Conservation (phyloP, 1,284 basidiomycete genomes). For the Cryptococcus depauperatus region DNA sequence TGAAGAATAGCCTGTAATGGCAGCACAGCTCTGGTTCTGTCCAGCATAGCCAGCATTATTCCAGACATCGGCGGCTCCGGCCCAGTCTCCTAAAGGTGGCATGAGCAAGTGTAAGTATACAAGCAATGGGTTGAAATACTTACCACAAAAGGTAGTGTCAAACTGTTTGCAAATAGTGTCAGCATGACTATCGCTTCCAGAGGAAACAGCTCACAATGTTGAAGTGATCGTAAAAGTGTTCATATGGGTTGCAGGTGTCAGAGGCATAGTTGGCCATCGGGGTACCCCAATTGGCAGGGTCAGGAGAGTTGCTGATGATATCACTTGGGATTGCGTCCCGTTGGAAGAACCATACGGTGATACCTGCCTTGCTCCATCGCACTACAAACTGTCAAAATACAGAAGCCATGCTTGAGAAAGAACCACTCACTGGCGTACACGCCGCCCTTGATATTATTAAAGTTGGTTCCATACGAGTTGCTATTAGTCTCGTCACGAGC, state of each 20-base stretch:
- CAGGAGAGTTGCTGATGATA: constrained; percentile 58
- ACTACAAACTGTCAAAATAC: constrained; percentile 45
- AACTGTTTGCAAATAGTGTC: constrained; percentile 46
- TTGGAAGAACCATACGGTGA: constrained; percentile 73
- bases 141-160: constrained; percentile 13
- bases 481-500: constrained; percentile 28
- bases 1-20: constrained; percentile 65
- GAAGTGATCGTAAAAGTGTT: constrained; percentile 65
- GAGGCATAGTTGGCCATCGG: constrained; percentile 69
- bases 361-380: constrained; percentile 64
- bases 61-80: constrained; percentile 61
- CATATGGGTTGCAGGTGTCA: constrained; percentile 58
- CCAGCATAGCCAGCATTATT: constrained; percentile 59
- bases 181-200: neutral
- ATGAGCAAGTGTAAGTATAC: neutral
- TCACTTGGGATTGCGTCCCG: constrained; percentile 64
- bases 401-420: neutral
- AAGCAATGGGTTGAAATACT: constrained; percentile 47
- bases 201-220: constrained; percentile 48
- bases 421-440: constrained; percentile 44
- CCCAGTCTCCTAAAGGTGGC: constrained; percentile 58
- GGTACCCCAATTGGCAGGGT: constrained; percentile 63
- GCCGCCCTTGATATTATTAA: constrained; percentile 45
- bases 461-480: constrained; percentile 41
- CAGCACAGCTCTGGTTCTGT: constrained; percentile 71